Conservation (phyloP, 1,139 yeast genomes). For the Meyerozyma smithsonii region DNA sequence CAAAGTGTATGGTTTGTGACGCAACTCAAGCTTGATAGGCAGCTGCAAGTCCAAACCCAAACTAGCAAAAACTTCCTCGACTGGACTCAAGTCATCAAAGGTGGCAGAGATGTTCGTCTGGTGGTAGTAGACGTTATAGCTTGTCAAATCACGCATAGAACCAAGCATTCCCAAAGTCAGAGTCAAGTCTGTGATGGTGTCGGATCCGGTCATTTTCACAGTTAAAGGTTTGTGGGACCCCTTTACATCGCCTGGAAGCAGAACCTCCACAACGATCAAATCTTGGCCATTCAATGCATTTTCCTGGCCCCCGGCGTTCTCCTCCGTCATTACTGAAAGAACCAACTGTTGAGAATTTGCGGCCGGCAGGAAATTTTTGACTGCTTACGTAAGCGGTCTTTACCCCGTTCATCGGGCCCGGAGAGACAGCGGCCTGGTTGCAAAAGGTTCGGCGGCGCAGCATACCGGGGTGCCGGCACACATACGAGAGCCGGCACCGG, state of each 20-base stretch:
- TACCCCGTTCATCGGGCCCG: not conserved
- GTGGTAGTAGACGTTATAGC: conserved; percentile 46
- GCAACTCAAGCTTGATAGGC: conserved; percentile 16
- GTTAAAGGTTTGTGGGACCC: conserved; percentile 21
- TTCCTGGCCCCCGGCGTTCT: not conserved
- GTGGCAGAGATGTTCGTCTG: conserved; percentile 28
- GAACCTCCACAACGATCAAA: conserved; percentile 24
- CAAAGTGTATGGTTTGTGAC: conserved; percentile 36
- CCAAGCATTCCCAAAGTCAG: conserved; percentile 54
- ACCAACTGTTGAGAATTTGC: not conserved
- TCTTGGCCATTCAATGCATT: not conserved
- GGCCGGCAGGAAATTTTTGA: not conserved
- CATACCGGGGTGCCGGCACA: no score
- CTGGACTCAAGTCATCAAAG: conserved; percentile 31
- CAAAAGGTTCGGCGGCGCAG: no score
- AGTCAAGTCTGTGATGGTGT: conserved; percentile 54
- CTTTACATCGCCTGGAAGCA: conserved; percentile 28
- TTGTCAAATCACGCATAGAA: conserved; percentile 55
- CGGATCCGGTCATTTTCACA: conserved; percentile 27
- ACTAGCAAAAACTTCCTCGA: conserved; percentile 25
- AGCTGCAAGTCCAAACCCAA: conserved; percentile 16
- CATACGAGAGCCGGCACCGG: no score
- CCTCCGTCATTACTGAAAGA: not conserved
- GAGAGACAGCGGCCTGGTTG: no score
- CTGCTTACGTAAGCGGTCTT: not conserved